Percentiles rank a stretch among this genome's conserved stretches.
phyloP scores from a whole-genome alignment of 2,329 filamentous ascomycete genomes.

The Colletotrichum sp. region DNA sequence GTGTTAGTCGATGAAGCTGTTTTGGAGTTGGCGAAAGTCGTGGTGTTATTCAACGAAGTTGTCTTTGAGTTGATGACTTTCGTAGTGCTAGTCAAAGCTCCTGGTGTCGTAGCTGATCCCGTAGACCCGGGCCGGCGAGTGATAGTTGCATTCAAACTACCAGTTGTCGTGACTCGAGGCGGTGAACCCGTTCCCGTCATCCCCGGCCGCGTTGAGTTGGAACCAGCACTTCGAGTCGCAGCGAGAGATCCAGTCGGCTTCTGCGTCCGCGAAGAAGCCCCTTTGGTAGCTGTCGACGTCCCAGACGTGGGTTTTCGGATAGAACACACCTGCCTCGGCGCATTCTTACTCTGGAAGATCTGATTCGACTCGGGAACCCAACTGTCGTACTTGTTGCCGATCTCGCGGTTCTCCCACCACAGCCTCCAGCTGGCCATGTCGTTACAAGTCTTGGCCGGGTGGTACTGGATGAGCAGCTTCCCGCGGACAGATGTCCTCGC shows the following conservation, averaged over 20 bases:
- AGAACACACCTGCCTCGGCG: neutral
- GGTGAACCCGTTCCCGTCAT: neutral
- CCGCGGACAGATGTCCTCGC: neutral
- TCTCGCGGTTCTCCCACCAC: constrained; percentile 27
- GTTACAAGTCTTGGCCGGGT: neutral
- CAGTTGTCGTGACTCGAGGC: neutral
- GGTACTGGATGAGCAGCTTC: constrained; percentile 8
- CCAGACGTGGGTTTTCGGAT: neutral
- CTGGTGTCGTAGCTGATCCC: rapidly evolving
- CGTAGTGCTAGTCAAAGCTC: neutral
- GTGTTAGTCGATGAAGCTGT: neutral
- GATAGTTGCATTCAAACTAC: neutral
- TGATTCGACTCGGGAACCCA: neutral
- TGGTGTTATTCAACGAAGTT: neutral
- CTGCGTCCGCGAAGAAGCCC: neutral
- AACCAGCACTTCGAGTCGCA: neutral
- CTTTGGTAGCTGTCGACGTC: neutral
- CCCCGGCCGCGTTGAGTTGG: neutral
- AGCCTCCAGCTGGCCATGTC: constrained; percentile 1
- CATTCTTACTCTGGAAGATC: neutral
- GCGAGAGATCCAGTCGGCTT: neutral
- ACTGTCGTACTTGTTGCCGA: constrained; percentile 25
- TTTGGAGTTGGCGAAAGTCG: neutral
- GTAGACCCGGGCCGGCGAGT: neutral
- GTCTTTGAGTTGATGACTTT: neutral